These are phyloP conservation scores for Penicillium palitans DNA, from an alignment of 2,329 filamentous ascomycete genomes.

Conservation along the genomic window DNA sequence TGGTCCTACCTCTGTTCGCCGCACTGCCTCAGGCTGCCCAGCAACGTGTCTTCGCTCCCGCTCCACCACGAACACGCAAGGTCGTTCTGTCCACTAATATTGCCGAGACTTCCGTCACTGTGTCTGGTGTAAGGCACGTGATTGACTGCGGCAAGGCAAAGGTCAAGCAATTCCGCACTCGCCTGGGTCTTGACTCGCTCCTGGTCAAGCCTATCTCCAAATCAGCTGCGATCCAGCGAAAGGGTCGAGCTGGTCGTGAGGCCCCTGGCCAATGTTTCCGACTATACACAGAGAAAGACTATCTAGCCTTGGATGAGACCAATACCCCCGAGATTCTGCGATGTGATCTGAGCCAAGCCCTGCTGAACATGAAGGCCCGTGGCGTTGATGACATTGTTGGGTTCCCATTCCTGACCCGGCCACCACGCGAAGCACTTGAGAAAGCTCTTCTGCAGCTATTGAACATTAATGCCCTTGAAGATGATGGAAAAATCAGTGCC, in stretches of 20 bases:
- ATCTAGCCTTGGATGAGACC: conserved; percentile 66
- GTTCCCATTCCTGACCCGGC: conserved; percentile 84
- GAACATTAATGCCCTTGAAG: conserved; percentile 72
- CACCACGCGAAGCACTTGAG: conserved; percentile 73
- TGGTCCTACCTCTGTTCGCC: conserved; percentile 80
- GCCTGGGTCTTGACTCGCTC: conserved; percentile 84
- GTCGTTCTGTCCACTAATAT: conserved; percentile 94
- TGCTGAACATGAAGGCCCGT: conserved; percentile 90
- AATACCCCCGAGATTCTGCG: conserved; percentile 87
- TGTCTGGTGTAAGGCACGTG: conserved; percentile 87
- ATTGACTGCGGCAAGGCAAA: conserved; percentile 94
- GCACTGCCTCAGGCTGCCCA: conserved; percentile 85
- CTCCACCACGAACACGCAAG: conserved; percentile 75
- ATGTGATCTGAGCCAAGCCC: conserved; percentile 80
- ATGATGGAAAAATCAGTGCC: conserved; percentile 70
- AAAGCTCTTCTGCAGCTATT: conserved; percentile 80
- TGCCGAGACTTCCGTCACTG: conserved; percentile 96
- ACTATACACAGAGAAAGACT: conserved; percentile 80
- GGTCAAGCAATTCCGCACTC: conserved; percentile 83
- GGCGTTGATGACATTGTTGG: conserved; percentile 77
- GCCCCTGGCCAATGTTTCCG: conserved; percentile 85
- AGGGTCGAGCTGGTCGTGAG: conserved; percentile 91
- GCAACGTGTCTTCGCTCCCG: conserved; percentile 78
- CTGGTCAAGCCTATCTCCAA: conserved; percentile 88
- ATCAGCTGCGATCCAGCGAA: conserved; percentile 87